These are phyloP conservation scores for Amanita rubescens DNA, from an alignment of 768 basidiomycete species.

Conservation along the genomic window DNA sequence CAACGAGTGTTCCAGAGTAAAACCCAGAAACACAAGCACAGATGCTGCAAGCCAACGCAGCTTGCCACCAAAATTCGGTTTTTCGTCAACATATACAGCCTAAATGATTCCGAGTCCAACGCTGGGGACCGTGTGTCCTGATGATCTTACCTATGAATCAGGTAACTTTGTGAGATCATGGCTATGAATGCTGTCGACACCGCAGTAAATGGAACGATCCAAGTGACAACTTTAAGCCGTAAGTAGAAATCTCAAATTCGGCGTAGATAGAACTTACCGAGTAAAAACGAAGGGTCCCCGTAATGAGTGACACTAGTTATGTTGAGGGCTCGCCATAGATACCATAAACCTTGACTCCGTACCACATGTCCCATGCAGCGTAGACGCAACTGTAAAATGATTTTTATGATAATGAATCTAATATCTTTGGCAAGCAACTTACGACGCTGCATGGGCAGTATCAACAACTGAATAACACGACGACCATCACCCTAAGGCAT, in stretches of 20 bases:
- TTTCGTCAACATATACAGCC: slow-evolving; percentile 30
- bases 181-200: slow-evolving; percentile 38
- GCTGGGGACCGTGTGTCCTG: neutral
- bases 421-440: slow-evolving; percentile 14
- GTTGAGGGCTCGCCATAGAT: no score
- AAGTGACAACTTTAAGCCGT: slow-evolving; percentile 28
- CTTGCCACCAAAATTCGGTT: slow-evolving; percentile 25
- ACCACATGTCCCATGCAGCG: slow-evolving; percentile 27
- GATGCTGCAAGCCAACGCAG: slow-evolving; percentile 30
- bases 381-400: slow-evolving; percentile 23
- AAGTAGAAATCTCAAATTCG: neutral
- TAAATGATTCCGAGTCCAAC: slow-evolving; percentile 7
- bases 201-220: slow-evolving; percentile 46
- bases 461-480: no score
- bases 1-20: slow-evolving; percentile 34
- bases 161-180: slow-evolving; percentile 42
- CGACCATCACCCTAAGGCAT: no score
- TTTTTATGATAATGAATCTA: slow-evolving; percentile 3
- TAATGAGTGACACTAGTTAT: slow-evolving; percentile 31
- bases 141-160: slow-evolving; percentile 34
- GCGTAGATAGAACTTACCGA: slow-evolving; percentile 15
- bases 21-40: slow-evolving; percentile 37
- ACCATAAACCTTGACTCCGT: neutral
- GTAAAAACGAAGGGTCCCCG: slow-evolving; percentile 28
- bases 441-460: no score